Percentiles rank a stretch among this genome's conserved stretches.
These are phyloP conservation scores for Lipomyces sp. DNA, from an alignment of 805 yeast genomes.

Conservation along the genomic window DNA sequence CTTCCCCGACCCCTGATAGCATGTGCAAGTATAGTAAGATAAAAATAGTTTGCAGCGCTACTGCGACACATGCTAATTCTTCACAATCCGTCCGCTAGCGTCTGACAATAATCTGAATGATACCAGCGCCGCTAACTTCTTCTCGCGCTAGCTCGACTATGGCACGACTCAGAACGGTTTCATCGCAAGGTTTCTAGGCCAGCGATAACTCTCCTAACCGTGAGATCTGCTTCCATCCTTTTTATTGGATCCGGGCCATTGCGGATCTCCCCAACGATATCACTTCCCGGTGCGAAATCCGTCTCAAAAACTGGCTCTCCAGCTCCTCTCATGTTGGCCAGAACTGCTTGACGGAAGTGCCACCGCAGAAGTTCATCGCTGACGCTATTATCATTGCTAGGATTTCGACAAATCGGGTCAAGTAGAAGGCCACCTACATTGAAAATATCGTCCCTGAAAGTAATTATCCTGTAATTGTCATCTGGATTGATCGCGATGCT, in stretches of 20 bases:
- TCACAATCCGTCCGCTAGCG: no score
- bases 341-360: conserved; percentile 5
- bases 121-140: no score
- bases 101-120: no score
- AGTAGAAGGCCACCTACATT: conserved; percentile 38
- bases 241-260: conserved; percentile 21
- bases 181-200: no score
- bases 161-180: no score
- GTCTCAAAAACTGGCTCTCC: not conserved
- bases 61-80: no score
- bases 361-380: conserved; percentile 6
- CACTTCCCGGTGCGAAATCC: not conserved
- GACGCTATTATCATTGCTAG: conserved; percentile 15
- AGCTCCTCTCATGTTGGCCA: not conserved
- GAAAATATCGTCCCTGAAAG: conserved; percentile 45
- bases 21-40: no score
- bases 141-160: no score
- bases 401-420: conserved; percentile 25
- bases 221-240: no score
- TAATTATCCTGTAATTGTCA: conserved; percentile 40
- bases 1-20: no score
- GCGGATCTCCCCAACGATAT: conserved; percentile 41
- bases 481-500: conserved; percentile 25
- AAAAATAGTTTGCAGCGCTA: no score
- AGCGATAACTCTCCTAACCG: no score